Percentiles rank a stretch among this genome's conserved stretches.
Conservation (phyloP, 169 alveolate genomes). For the Babesia ovata region DNA sequence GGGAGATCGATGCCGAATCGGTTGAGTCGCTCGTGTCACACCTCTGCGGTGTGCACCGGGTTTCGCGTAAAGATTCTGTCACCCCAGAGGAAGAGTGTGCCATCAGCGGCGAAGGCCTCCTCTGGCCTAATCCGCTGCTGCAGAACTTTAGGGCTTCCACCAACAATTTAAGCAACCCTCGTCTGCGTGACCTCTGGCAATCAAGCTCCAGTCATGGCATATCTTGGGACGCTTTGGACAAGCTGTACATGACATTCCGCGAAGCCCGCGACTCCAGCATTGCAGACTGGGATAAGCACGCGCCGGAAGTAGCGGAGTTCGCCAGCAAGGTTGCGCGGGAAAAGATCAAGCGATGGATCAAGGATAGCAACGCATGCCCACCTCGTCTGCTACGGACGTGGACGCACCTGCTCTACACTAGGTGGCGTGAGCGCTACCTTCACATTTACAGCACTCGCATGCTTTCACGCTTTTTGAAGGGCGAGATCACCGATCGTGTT, state of each 20-base stretch:
- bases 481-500: constrained; percentile 57
- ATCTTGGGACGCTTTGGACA: constrained; percentile 77
- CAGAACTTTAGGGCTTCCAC: constrained; percentile 42
- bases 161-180: constrained; percentile 29
- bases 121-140: constrained; percentile 73
- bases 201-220: constrained; percentile 75
- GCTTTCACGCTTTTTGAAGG: constrained; percentile 56
- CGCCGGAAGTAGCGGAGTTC: constrained; percentile 48
- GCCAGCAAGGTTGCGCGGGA: constrained; percentile 57
- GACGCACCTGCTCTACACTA: constrained; percentile 37
- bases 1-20: constrained; percentile 53
- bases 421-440: constrained; percentile 51
- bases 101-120: constrained; percentile 47
- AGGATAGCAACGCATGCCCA: constrained; percentile 27
- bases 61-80: constrained; percentile 7
- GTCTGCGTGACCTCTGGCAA: constrained; percentile 67
- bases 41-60: constrained; percentile 9
- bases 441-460: constrained; percentile 49
- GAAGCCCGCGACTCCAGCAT: constrained; percentile 48
- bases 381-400: constrained; percentile 47
- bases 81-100: constrained; percentile 25
- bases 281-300: constrained; percentile 56
- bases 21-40: constrained; percentile 31
- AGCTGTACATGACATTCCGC: constrained; percentile 63
- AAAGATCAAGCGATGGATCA: constrained; percentile 28